A percentile compares a stretch with the other conserved stretches of the same genome.
Conservation (phyloP, 805 yeast genomes). For the Monosporozyma aerobia region DNA sequence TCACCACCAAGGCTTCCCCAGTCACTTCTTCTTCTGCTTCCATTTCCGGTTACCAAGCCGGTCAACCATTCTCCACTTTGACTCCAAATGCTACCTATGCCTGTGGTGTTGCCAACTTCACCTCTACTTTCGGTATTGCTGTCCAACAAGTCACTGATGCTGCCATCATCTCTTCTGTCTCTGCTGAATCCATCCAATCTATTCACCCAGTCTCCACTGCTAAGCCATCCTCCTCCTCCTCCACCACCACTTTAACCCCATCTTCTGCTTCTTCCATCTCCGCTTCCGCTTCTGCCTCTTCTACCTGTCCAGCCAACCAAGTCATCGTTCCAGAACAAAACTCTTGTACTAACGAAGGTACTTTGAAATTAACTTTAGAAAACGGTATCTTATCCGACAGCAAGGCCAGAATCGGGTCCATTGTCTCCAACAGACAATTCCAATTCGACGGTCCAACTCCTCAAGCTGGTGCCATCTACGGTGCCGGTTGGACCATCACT, state of each 20-base stretch:
- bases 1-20: not conserved
- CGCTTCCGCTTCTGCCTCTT: constrained; percentile 16
- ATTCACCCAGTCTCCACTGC: constrained; percentile 30
- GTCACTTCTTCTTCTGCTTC: constrained; percentile 23
- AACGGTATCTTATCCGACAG: constrained; percentile 42
- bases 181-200: constrained; percentile 37
- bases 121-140: constrained; percentile 58
- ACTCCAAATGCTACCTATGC: constrained; percentile 47
- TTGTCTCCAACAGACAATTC: constrained; percentile 65
- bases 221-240: constrained; percentile 6
- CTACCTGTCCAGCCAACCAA: constrained; percentile 20
- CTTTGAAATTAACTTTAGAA: constrained; percentile 43
- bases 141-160: constrained; percentile 39
- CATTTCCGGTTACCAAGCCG: constrained; percentile 14
- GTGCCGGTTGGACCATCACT: constrained; percentile 50
- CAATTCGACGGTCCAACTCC: constrained; percentile 72
- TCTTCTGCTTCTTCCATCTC: constrained; percentile 31
- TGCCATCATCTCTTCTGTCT: constrained; percentile 7
- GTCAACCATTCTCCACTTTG: constrained; percentile 50
- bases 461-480: constrained; percentile 55
- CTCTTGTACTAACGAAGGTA: constrained; percentile 34
- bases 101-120: constrained; percentile 49
- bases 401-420: constrained; percentile 54
- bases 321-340: constrained; percentile 22
- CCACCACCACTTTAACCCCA: constrained; percentile 15